Evolutionary conservation across 2,329 filamentous ascomycete species (phyloP), one percentile per base, ranked within the genome.

Genomic region (Septoria linicola): DNA sequence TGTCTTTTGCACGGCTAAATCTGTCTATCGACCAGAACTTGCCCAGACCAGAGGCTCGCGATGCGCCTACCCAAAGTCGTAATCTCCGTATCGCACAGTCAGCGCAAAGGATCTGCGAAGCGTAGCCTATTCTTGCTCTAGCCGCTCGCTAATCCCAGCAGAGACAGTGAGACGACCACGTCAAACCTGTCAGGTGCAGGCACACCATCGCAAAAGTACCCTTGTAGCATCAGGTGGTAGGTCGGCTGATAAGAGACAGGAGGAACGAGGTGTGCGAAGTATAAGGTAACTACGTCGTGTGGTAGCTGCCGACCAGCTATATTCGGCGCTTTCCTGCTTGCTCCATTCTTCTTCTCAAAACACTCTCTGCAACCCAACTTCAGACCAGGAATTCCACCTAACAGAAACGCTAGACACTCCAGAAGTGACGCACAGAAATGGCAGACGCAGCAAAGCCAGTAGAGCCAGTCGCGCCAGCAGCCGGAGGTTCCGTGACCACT

Each of bases 181-280:
- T 16, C 16, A 25, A 41, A 34, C 34, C 36, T 48, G 44, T 48
- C 44, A 48, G 39, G 44, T 48, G 44, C 44, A 48, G 44, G 44
- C 34, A 41, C 44, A 48, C 44, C 44, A 48, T 35, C 44, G 39
- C 40, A 40, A 48, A 48, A 40, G 44, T 48, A 48, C 20, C 25
- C 25, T 36, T 34, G 44, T 41, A 41, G 17, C 44, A 31, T 48
- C 44, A 48, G 34, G 35, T 36, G 44, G 44, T 32, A 39, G 27
- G 35, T 25, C 36, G 44, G 35, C 35, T 48, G 44, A 48, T 32
- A 48, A 48, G 35, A 27, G 35, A 48, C 25, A 23, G 34, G 44
- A 21, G 20, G 4, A 21, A 14, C 35, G 16, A 14, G 35, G 35
- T 19, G 35, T 13, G 35, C 19, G 11, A 8, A 21, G 10, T 8